Conservation (phyloP, 2,329 filamentous ascomycete genomes). For the Microdochium bolleyi region DNA sequence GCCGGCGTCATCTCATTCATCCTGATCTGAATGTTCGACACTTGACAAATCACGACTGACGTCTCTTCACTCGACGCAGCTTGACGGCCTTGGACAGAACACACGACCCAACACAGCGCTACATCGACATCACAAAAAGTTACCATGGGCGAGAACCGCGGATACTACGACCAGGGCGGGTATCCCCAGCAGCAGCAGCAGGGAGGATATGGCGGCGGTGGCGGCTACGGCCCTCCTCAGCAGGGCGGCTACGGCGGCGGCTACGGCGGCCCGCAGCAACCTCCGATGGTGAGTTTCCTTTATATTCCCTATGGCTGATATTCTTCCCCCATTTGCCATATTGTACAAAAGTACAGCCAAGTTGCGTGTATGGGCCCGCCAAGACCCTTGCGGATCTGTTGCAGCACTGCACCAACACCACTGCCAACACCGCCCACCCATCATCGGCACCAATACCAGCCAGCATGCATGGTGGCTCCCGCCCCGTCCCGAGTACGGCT, state of each 20-base stretch:
- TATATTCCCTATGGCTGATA: neutral
- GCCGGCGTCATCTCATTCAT: too few relatives aligned
- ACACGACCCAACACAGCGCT: neutral
- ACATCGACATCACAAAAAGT: neutral
- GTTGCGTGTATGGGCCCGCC: too few relatives aligned
- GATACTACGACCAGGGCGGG: constrained; percentile 19
- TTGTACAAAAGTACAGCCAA: too few relatives aligned
- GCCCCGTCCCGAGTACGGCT: too few relatives aligned
- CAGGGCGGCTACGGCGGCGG: neutral
- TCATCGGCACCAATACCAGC: too few relatives aligned
- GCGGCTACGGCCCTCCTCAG: neutral
- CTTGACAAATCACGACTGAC: too few relatives aligned
- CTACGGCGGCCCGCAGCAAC: neutral
- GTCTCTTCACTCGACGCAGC: too few relatives aligned
- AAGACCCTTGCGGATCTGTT: too few relatives aligned
- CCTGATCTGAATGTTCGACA: too few relatives aligned
- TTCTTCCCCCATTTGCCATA: too few relatives aligned
- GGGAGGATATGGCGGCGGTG: neutral
- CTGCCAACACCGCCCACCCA: neutral
- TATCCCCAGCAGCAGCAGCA: neutral
- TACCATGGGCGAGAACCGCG: constrained; percentile 9
- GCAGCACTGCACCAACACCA: neutral
- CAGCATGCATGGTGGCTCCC: too few relatives aligned
- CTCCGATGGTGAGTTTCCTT: neutral
- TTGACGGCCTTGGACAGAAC: neutral